Evolutionary conservation across 2,329 filamentous ascomycete species (phyloP).

Genomic region (Daldinia sp.): DNA sequence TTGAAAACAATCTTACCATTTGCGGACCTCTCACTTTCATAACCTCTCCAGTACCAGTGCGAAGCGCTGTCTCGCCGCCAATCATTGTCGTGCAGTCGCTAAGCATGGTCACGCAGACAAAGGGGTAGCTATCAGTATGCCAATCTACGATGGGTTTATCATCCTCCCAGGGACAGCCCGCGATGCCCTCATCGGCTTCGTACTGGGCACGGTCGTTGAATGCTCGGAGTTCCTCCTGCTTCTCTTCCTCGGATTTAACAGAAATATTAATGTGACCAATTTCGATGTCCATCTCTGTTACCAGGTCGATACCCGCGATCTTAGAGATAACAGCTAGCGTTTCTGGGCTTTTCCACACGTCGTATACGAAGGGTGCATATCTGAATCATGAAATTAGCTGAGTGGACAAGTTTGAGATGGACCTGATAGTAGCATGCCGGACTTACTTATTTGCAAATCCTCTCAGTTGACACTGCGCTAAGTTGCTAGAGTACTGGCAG

Average conservation of each 20-base stretch:
- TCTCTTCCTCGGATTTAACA: constrained; percentile 62
- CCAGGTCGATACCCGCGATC: constrained; percentile 66
- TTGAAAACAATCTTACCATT: constrained; percentile 60
- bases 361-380: constrained; percentile 73
- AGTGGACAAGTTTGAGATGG: neutral
- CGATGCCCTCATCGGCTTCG: constrained; percentile 50
- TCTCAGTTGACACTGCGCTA: constrained; percentile 62
- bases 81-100: constrained; percentile 72
- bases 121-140: constrained; percentile 75
- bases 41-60: constrained; percentile 64
- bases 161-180: constrained; percentile 56
- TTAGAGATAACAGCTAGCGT: constrained; percentile 62
- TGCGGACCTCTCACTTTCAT: constrained; percentile 70
- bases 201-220: constrained; percentile 52
- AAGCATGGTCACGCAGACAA: constrained; percentile 77
- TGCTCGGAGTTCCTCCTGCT: constrained; percentile 56
- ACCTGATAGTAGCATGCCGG: constrained; percentile 26
- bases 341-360: constrained; percentile 58
- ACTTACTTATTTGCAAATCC: constrained; percentile 60
- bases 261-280: constrained; percentile 69
- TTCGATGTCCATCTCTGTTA: constrained; percentile 66
- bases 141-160: constrained; percentile 69
- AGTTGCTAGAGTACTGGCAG: constrained; percentile 69
- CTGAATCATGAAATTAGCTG: constrained; percentile 52
- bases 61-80: constrained; percentile 73